Base-by-base conservation (phyloP, 2,329 filamentous ascomycete species). In the Decorospora gaudefroyi region DNA sequence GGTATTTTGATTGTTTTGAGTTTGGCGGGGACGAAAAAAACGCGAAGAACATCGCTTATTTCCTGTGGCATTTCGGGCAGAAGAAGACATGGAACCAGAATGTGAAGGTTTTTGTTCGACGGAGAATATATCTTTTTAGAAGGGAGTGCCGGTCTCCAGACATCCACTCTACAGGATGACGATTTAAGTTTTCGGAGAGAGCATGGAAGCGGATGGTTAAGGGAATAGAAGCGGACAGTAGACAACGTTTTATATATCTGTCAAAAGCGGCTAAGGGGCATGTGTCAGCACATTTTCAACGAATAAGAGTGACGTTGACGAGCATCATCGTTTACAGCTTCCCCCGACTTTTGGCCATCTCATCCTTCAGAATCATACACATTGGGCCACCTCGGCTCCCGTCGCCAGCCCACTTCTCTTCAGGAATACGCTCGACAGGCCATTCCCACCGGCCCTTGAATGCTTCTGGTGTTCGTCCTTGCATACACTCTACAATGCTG, bases 391-490 rank as follows among this genome's bases (percentile, higher is more conserved):
- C 69, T 4, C 71, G 46, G 38, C 64, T 69, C 44, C 70, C 70
- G 56, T 72, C 70, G 4, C 67, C 68, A 10, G 45, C 54, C 69
- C 69, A 72, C 47, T 45, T 15, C 13, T 62, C 65, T 52, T 73
- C 57, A 3, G 68, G 37, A 54, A 74, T 42, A 29, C 69, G 73
- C 51, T 73, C 65, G 50, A 57, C 49, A 6, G 74, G 74, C 57
- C 80, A 78, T 40, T 75, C 74, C 76, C 83, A 90, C 76, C 85
- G 88, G 19, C 77, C 76, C 25, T 72, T 72, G 56, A 90, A 80
- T 38, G 79, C 78, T 3, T 65, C 64, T 0, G 67, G 67, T 38
- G 61, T 72, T 63, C 51, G 65, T 3, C 46, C 70, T 59, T 62
- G 65, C 55, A 83, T 61, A n/a, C 75, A 73, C 49, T 82, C 75